Base-by-base conservation (phyloP, 2,329 filamentous ascomycete species). In the Monilinia laxa region DNA sequence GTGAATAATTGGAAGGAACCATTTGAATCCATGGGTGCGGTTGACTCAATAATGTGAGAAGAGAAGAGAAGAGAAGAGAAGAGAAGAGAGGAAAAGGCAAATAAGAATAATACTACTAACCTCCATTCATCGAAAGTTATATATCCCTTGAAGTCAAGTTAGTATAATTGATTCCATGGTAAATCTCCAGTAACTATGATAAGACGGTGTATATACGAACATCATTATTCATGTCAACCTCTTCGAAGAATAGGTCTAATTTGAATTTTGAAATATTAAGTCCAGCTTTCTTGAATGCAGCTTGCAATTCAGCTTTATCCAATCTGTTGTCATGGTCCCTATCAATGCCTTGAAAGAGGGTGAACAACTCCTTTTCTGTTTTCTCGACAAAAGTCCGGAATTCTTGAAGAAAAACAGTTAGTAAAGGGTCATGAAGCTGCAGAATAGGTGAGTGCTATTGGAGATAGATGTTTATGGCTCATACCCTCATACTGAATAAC, bases 121-220 rank as follows among this genome's bases (percentile, higher is more conserved):
- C 94, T 89, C 95, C 95, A 98, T 84, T 99, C 95, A 71, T 92
- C 88, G 79, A 96, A 98, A 70, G 85, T 93, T 73, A 98, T 96
- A 70, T 83, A 81, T 2, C 75, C 76, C 73, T 81, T 87, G 51
- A 42, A 20, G 35, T 51, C 23, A 49, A 47, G 40, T 38, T 12
- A 65, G 63, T 16, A 69, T 38, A 16, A 35, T 16, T 14, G 5
- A 42, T 42, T 16, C 14, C 47, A 51, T 51, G 31, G 31, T 11
- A 60, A 20, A 38, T 51, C 12, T 18, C 25, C 18, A 54, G 23
- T 42, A 35, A 5, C 1, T 35, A 6, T 5, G 31, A 35, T 35
- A 35, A 31, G 23, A 45, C 28, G 23, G 25, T 45, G 14, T 25
- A 53, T 35, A 47, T 59, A 70, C 71, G 20, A 57, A 75, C 75